phyloP scores from a whole-genome alignment of 2,329 filamentous ascomycete species.

The Teratosphaeria epicoccoides region DNA sequence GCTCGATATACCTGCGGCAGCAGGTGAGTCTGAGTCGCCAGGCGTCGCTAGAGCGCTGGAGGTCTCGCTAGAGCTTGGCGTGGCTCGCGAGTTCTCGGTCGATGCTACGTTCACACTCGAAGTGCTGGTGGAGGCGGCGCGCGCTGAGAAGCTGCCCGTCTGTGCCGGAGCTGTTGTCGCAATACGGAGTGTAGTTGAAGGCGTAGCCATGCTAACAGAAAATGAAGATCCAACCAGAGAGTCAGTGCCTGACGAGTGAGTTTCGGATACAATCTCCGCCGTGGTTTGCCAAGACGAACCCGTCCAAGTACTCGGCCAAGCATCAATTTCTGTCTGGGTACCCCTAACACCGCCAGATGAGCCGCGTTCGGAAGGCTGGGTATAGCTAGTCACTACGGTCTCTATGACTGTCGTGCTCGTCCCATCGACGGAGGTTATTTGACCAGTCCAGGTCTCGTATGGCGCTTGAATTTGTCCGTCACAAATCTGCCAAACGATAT shows the following conservation, averaged over 20 bases:
- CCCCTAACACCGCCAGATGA: not conserved
- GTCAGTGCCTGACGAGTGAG: not conserved
- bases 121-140: not conserved
- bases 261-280: not conserved
- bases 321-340: not conserved
- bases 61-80: not conserved
- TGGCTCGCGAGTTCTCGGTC: not conserved
- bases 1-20: no score
- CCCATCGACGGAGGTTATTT: not conserved
- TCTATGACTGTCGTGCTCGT: not conserved
- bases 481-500: conserved; percentile 7
- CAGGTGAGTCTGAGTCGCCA: no score
- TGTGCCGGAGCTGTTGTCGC: not conserved
- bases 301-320: not conserved
- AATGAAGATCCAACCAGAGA: not conserved
- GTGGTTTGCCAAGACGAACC: not conserved
- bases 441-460: conserved; percentile 6
- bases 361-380: not conserved
- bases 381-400: not conserved
- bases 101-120: not conserved
- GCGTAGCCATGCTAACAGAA: not conserved
- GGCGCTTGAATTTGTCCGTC: conserved; percentile 11
- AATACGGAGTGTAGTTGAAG: not conserved
- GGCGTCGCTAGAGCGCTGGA: not conserved
- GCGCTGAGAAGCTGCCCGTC: not conserved